A percentile compares a stretch with the other conserved stretches of the same genome.
Evolutionary conservation across 768 basidiomycete species (phyloP).

Genomic region (Candolleomyces efflorescens): DNA sequence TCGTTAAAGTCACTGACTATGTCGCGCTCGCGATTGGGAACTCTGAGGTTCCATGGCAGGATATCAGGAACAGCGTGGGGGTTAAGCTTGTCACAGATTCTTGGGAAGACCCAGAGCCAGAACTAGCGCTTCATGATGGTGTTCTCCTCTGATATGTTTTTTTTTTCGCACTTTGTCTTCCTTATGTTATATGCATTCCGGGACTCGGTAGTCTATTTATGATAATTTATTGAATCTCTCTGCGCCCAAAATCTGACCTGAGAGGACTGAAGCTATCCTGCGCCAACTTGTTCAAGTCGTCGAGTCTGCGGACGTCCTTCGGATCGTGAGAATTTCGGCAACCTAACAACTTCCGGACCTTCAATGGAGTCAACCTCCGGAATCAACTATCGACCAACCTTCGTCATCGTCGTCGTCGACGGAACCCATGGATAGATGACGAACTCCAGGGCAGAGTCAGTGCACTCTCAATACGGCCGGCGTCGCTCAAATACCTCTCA

Average conservation of each 20-base stretch:
- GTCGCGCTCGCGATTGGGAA: constrained; percentile 46
- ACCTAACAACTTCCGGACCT: not conserved
- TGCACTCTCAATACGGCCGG: constrained; percentile 48
- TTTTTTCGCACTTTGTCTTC: no score
- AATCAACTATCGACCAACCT: not conserved
- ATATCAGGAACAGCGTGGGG: constrained; percentile 41
- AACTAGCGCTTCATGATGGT: no score
- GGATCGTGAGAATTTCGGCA: not conserved
- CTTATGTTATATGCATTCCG: no score
- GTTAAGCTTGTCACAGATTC: constrained; percentile 60
- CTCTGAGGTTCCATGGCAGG: constrained; percentile 29
- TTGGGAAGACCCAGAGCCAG: constrained; percentile 19
- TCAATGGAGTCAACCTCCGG: not conserved
- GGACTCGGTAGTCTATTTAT: no score
- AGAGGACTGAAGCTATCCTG: no score
- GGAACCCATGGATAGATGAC: constrained; percentile 36
- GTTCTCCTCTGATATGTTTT: no score
- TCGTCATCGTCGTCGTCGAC: not conserved
- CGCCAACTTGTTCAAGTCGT: no score
- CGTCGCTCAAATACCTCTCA: constrained; percentile 75
- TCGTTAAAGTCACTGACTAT: constrained; percentile 50
- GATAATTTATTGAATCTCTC: no score
- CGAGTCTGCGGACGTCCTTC: no score
- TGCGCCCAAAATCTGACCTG: no score
- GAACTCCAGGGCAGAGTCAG: constrained; percentile 61